Evolutionary conservation across 305 asterid genomes (phyloP).

Genomic region (Fraxinus nigra): DNA sequence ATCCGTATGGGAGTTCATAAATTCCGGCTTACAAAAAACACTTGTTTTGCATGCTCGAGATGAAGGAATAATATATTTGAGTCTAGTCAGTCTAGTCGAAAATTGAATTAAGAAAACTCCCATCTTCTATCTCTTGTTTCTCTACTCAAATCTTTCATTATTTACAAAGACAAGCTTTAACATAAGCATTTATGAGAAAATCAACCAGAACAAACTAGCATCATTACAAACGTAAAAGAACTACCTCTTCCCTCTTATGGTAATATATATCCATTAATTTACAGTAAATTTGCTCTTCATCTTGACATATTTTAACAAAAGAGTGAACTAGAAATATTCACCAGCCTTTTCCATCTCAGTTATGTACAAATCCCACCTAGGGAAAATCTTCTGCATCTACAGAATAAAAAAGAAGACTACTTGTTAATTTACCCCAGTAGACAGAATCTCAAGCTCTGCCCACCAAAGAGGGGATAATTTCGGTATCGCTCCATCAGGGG

Average conservation of each 20-base stretch:
- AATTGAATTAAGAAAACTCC: not conserved
- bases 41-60: not conserved
- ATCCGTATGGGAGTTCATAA: not conserved
- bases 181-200: not conserved
- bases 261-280: not conserved
- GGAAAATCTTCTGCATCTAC: constrained; percentile 13
- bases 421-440: constrained; percentile 34
- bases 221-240: not conserved
- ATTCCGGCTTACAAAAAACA: not conserved
- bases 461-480: constrained; percentile 88
- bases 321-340: constrained; percentile 18
- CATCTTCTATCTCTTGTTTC: not conserved
- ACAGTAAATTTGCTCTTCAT: not conserved
- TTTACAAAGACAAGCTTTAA: not conserved
- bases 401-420: not conserved
- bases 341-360: constrained; percentile 18
- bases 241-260: not conserved
- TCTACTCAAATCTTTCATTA: not conserved
- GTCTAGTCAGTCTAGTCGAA: not conserved
- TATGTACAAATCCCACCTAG: constrained; percentile 30
- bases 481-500: constrained; percentile 69
- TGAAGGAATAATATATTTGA: not conserved
- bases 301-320: not conserved
- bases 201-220: not conserved
- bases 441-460: constrained; percentile 82